Evolutionary conservation across 2,329 filamentous ascomycete species (phyloP).

Genomic region (Botrytis squamosa): DNA sequence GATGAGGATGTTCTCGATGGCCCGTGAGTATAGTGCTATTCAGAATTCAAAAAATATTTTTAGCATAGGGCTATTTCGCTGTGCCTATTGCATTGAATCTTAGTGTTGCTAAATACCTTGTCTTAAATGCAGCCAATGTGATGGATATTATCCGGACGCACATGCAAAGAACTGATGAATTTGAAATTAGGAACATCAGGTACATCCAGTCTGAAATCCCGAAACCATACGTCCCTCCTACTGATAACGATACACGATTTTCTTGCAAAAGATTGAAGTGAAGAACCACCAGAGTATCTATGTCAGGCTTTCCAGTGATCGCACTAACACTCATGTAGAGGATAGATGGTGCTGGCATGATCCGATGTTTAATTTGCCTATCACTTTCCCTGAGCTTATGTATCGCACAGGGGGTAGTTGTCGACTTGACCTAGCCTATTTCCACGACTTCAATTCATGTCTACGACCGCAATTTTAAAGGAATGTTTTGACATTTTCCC

Average conservation of each 20-base stretch:
- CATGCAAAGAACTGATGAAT: neutral
- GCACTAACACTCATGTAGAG: neutral
- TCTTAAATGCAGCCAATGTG: neutral
- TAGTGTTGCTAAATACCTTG: neutral
- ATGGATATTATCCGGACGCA: neutral
- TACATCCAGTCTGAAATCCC: neutral
- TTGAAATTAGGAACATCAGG: neutral
- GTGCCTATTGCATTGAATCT: neutral
- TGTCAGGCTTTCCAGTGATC: neutral
- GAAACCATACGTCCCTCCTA: neutral
- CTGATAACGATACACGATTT: neutral
- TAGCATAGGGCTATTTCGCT: neutral
- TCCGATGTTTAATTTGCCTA: no score
- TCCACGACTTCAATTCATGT: no score
- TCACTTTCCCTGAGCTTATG: no score
- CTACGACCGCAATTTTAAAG: no score
- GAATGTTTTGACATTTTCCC: no score
- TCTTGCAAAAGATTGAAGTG: neutral
- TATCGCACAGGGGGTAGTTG: no score
- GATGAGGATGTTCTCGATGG: neutral
- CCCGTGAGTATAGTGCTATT: neutral
- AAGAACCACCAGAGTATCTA: no score
- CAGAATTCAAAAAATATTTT: neutral
- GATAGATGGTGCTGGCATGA: neutral
- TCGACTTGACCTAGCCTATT: no score